These are phyloP conservation scores for Ustulina deusta DNA, from an alignment of 2,329 filamentous ascomycete species.

Conservation along the genomic window DNA sequence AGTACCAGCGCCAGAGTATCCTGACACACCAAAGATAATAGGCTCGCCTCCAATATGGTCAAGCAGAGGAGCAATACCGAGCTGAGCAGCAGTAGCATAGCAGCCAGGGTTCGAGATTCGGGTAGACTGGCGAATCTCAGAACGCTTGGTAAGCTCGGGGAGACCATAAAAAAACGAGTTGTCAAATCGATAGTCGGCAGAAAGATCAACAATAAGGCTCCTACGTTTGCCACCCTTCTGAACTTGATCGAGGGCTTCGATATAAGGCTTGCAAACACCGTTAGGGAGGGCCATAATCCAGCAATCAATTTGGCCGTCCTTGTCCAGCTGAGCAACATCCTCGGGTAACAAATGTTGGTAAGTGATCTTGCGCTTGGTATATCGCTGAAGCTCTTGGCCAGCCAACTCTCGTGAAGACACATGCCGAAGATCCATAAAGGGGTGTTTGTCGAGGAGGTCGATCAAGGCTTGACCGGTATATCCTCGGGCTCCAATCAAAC, in stretches of 20 bases:
- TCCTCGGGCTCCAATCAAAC: constrained; percentile 58
- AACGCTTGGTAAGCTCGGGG: constrained; percentile 83
- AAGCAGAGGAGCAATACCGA: constrained; percentile 86
- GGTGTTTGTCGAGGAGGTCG: constrained; percentile 86
- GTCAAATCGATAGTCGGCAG: constrained; percentile 96
- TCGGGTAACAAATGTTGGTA: constrained; percentile 93
- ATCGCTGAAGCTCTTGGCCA: constrained; percentile 88
- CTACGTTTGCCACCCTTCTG: no score
- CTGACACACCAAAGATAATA: constrained; percentile 87
- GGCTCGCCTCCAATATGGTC: constrained; percentile 81
- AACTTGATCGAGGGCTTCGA: constrained; percentile 75
- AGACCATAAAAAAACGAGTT: constrained; percentile 86
- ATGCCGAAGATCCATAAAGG: constrained; percentile 87
- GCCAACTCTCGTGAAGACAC: constrained; percentile 94
- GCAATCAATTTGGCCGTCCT: constrained; percentile 87
- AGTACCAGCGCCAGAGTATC: constrained; percentile 94
- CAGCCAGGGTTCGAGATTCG: constrained; percentile 95
- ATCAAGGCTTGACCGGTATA: constrained; percentile 95
- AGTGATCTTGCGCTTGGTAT: constrained; percentile 88
- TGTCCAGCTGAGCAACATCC: constrained; percentile 86
- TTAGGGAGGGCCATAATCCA: constrained; percentile 99
- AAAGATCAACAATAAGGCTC: constrained; percentile 90
- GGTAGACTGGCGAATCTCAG: constrained; percentile 79
- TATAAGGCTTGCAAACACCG: constrained; percentile 91
- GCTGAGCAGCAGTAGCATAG: constrained; percentile 92